A percentile compares a stretch with the other conserved stretches of the same genome.
Evolutionary conservation across 192 early-diverging fungal genomes (phyloP).

Genomic region (Rhizoclosmatium globosum): DNA sequence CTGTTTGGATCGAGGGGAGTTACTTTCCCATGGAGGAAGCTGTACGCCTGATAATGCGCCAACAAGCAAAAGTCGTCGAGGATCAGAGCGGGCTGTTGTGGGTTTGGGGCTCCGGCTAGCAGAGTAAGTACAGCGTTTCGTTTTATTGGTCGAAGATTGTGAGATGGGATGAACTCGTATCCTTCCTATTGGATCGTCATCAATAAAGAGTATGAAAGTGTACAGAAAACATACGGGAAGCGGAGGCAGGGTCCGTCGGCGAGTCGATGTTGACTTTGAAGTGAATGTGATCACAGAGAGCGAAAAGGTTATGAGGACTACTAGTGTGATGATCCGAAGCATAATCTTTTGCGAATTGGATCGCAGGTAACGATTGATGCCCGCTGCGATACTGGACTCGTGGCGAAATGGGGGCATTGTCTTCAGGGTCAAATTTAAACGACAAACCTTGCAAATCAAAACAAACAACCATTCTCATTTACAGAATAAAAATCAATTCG

Average conservation of each 20-base stretch:
- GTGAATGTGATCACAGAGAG: background rate
- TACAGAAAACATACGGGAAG: background rate
- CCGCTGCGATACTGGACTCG: too few relatives aligned
- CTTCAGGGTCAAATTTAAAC: too few relatives aligned
- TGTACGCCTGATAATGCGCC: conserved; percentile 1
- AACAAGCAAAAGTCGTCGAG: background rate
- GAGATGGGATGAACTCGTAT: background rate
- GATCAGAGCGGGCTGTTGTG: background rate
- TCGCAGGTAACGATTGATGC: too few relatives aligned
- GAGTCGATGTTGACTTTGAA: background rate
- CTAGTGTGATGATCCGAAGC: background rate
- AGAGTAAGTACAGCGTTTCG: background rate
- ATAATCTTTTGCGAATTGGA: too few relatives aligned
- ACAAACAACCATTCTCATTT: too few relatives aligned
- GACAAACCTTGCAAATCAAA: too few relatives aligned
- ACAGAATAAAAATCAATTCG: background rate
- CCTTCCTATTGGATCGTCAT: background rate
- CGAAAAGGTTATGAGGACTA: background rate
- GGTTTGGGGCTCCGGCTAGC: background rate
- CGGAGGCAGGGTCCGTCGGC: background rate
- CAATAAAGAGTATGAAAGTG: background rate
- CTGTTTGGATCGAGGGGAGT: background rate
- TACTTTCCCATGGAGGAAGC: background rate
- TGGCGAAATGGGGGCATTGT: too few relatives aligned
- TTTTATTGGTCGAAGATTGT: background rate